Base-by-base conservation (phyloP, 176 grass and related monocot species). In the Juncus inflexus region DNA sequence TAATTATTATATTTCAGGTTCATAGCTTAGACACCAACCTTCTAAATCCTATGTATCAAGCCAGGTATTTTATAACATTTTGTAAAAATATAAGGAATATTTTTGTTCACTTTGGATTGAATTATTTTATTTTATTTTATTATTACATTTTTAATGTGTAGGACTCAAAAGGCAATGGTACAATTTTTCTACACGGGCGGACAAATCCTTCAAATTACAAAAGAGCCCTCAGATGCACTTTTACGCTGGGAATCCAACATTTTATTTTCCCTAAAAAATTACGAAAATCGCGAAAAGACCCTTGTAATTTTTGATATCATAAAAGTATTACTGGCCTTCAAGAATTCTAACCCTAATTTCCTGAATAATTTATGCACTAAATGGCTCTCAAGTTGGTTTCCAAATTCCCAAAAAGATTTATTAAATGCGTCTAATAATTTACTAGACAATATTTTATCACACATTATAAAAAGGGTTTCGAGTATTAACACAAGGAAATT, bases 11-110 rank as follows among this genome's bases (percentile, higher is more conserved):
- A 35, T 65, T 71, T 86, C 82, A 91, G 84, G 87, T 91, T 15
- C 84, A 82, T 50, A 83, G 74, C 65, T 86, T 96, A 73, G 87
- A 91, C 65, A 42, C 52, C 2, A 79, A 83, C 47, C 74, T 91
- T 50, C 62, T 96, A 76, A 76, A 96, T 55, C 92, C 79, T 75
- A 96, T 96, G 87, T 96, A 96, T 86, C 84, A 96, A 76, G 84
- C 77, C 82, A 90, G 84, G 92, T 96, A 73, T 72, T 71, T 70
- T 10, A 45, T 58, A 58, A 4, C 55, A 65, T 69, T 4, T 11
- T 9, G 15, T 53, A 38, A 15, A 47, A 55, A 55, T 37, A 40
- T 53, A 14, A 10, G 28, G 35, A 5, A 19, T 66, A 7, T 12
- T 52, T 52, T 52, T 52, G 49, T 52, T 52, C 9, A 12, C 7